Percentiles rank a stretch among this genome's conserved stretches.
Evolutionary conservation across 2,329 filamentous ascomycete genomes (phyloP).

Genomic region (Colletotrichum musae): DNA sequence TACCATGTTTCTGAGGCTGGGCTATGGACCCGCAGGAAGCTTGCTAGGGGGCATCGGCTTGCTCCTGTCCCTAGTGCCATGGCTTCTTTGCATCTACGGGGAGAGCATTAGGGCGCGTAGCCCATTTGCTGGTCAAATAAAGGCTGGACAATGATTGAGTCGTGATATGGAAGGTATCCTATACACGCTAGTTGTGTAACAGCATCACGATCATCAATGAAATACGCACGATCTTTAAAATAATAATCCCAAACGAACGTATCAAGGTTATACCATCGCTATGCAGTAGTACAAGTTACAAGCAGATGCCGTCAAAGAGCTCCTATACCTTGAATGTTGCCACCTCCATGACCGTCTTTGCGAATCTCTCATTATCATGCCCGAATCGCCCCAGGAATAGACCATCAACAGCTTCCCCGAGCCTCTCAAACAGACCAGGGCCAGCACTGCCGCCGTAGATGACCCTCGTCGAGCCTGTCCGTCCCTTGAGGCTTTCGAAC

Average conservation of each 20-base stretch:
- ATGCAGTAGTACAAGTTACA: background rate
- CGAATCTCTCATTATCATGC: constrained; percentile 80
- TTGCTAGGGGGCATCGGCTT: constrained; percentile 81
- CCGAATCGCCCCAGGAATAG: constrained; percentile 87
- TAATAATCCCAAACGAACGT: too few relatives aligned
- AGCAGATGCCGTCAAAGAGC: background rate
- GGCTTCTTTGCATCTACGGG: constrained; percentile 85
- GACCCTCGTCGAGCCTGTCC: constrained; percentile 75
- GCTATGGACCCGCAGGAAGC: constrained; percentile 78
- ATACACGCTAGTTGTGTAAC: too few relatives aligned
- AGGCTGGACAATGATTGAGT: too few relatives aligned
- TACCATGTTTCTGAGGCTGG: constrained; percentile 79
- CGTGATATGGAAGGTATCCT: too few relatives aligned
- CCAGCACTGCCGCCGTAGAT: constrained; percentile 89
- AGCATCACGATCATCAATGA: too few relatives aligned
- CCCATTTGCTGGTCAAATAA: constrained; percentile 71
- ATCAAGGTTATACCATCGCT: background rate
- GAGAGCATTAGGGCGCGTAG: constrained; percentile 81
- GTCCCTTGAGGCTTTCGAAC: constrained; percentile 63
- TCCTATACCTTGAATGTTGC: constrained; percentile 49
- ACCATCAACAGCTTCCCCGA: constrained; percentile 81
- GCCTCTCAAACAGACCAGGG: constrained; percentile 78
- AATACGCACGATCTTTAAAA: too few relatives aligned
- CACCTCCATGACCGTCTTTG: constrained; percentile 81
- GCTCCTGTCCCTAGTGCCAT: constrained; percentile 82